Evolutionary conservation across 257 asterid genomes (phyloP), one percentile per base, ranked within the genome.

Genomic region (Solanum sejunctum): DNA sequence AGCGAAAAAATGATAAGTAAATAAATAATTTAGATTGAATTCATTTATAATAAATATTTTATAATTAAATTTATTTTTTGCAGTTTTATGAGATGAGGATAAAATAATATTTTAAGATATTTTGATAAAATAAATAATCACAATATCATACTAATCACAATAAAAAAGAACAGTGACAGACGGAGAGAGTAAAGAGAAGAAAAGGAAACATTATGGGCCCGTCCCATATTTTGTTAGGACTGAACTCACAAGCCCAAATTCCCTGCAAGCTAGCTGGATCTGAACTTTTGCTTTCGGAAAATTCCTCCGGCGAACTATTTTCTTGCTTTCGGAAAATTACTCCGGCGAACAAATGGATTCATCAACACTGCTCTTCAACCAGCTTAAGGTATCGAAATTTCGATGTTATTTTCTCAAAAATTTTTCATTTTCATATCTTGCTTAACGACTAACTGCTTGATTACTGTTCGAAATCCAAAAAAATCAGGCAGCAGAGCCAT

Each of bases 401-500:
- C 78, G 47, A 2, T 58, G 13, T 39, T 57, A 26, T 47, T 49
- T 47, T 41, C 20, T 26, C 23, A 43, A 69, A 73, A 73, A 15
- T 21, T 15, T 17, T n/a, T 73, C 41, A 7, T 23, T 61, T 83
- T 60, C 70, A 23, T 39, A 63, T 63, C 36, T 63, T 63, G 41
- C 20, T 63, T 12, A 23, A 63, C 12, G 5, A 17, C 83, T 32
- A 20, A 85, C 52, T 66, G 6, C 12, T 51, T 12, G 10, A 47
- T 54, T 36, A 57, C 52, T 84, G 81, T 57, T 1, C 3, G 9
- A 43, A 51, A 2, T 12, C 41, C 12, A 61, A 60, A n/a, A 6
- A 41, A 81, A 80, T 13, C 90, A 96, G 99, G 61, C 89, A 17
- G 96, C 98, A 32, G 94, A 93, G 85, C 98, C 99, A 23, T 96